Evolutionary conservation across 2,329 filamentous ascomycete species (phyloP).

Genomic region (Beauveria rudraprayagi): DNA sequence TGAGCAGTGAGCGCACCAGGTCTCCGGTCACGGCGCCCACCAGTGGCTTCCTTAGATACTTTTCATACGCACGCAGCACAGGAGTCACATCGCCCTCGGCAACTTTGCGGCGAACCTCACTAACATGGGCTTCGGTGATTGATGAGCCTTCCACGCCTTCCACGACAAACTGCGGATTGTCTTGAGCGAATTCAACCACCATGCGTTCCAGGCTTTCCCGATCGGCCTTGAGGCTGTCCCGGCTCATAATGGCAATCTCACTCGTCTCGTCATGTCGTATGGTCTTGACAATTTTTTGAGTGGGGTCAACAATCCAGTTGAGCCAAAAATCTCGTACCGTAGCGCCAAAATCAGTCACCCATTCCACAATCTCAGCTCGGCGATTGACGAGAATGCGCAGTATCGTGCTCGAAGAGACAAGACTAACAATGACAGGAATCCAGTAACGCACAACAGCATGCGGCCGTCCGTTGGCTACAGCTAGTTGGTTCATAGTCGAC

Average conservation of each 20-base stretch:
- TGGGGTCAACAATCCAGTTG: constrained; percentile 90
- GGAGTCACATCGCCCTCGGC: constrained; percentile 89
- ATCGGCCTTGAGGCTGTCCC: constrained; percentile 82
- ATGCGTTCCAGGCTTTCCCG: constrained; percentile 89
- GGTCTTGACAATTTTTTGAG: constrained; percentile 74
- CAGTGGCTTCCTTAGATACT: constrained; percentile 75
- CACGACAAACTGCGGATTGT: constrained; percentile 60
- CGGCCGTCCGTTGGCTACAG: constrained; percentile 65
- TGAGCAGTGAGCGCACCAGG: constrained; percentile 79
- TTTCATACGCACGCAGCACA: constrained; percentile 83
- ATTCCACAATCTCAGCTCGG: constrained; percentile 67
- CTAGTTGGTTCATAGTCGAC: constrained; percentile 44
- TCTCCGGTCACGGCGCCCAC: constrained; percentile 78
- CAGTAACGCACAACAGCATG: constrained; percentile 75
- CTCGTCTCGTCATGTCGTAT: constrained; percentile 89
- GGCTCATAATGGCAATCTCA: constrained; percentile 95
- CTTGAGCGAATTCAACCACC: constrained; percentile 91
- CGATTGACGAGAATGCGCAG: constrained; percentile 68
- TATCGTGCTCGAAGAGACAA: constrained; percentile 83
- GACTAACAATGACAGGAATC: constrained; percentile 62
- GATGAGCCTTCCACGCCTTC: constrained; percentile 36
- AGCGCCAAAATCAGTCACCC: constrained; percentile 69
- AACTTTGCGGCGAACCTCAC: constrained; percentile 69
- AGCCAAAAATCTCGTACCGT: constrained; percentile 86
- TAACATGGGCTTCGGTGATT: constrained; percentile 61